phyloP scores from a whole-genome alignment of 306 rosid genomes.

The Urtica urens region DNA sequence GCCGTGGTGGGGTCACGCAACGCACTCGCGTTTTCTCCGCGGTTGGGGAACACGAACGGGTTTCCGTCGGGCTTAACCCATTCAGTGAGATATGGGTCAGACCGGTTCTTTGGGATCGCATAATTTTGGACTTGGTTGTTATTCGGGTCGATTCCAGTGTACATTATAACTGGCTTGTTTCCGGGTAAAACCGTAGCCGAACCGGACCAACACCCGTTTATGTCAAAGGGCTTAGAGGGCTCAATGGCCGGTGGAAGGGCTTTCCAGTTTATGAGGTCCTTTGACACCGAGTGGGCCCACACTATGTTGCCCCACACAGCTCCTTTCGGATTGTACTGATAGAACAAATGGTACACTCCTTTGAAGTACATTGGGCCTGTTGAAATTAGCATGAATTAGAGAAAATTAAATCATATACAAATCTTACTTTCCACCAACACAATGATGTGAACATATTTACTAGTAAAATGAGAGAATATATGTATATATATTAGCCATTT shows the following conservation, averaged over 20 bases:
- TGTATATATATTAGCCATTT: no score
- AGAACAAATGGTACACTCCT: constrained; percentile 72
- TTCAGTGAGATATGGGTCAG: constrained; percentile 46
- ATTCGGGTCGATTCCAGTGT: constrained; percentile 48
- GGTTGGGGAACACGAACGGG: constrained; percentile 28
- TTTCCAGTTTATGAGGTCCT: constrained; percentile 62
- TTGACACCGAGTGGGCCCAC: constrained; percentile 87
- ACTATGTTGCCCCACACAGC: constrained; percentile 92
- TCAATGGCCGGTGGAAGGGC: constrained; percentile 43
- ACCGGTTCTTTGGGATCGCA: constrained; percentile 42
- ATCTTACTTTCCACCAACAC: no score
- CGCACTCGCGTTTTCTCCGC: constrained; percentile 22
- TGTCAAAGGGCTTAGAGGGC: constrained; percentile 67
- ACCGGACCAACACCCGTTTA: constrained; percentile 85
- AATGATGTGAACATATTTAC: no score
- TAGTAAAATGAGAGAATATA: no score
- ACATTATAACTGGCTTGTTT: constrained; percentile 49
- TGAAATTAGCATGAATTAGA: no score
- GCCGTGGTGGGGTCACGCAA: constrained; percentile 87
- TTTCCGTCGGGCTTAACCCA: constrained; percentile 63
- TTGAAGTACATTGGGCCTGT: constrained; percentile 70
- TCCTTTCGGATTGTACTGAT: constrained; percentile 79
- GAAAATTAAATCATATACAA: no score
- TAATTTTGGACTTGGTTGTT: constrained; percentile 52
- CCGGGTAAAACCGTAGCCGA: constrained; percentile 64